Evolutionary conservation across 1,139 yeast species (phyloP).

Genomic region (Protomyces gravidus): DNA sequence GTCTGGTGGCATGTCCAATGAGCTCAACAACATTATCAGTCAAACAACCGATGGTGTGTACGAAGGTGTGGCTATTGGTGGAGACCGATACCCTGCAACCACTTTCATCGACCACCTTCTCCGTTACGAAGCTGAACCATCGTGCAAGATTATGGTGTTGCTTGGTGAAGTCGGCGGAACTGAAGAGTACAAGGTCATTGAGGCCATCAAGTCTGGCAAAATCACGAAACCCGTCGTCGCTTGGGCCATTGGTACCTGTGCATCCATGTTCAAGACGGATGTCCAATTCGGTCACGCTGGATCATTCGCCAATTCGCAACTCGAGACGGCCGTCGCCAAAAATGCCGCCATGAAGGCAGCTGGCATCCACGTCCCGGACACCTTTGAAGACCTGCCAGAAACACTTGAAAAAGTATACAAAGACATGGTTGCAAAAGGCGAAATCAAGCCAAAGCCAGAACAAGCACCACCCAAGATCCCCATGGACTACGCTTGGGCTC

Average conservation of each 20-base stretch:
- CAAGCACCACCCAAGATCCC: constrained; percentile 50
- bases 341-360: constrained; percentile 49
- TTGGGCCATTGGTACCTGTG: constrained; percentile 51
- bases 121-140: constrained; percentile 48
- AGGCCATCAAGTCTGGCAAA: constrained; percentile 46
- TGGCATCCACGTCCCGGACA: constrained; percentile 47
- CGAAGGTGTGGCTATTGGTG: constrained; percentile 50
- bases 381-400: constrained; percentile 49
- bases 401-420: constrained; percentile 43
- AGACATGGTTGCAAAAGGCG: constrained; percentile 42
- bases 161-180: constrained; percentile 51
- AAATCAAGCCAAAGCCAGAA: constrained; percentile 43
- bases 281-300: constrained; percentile 52
- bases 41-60: constrained; percentile 49
- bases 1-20: constrained; percentile 51
- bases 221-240: constrained; percentile 50
- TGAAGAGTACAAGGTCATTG: constrained; percentile 49
- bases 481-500: constrained; percentile 50
- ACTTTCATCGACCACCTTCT: constrained; percentile 49
- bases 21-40: constrained; percentile 48
- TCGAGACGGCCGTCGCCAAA: constrained; percentile 47
- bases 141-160: constrained; percentile 46
- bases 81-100: constrained; percentile 51
- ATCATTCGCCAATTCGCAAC: constrained; percentile 48
- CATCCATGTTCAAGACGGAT: constrained; percentile 50